These are phyloP conservation scores for Erysimum cheiri DNA, from an alignment of 441 rosid genomes.

Conservation along the genomic window DNA sequence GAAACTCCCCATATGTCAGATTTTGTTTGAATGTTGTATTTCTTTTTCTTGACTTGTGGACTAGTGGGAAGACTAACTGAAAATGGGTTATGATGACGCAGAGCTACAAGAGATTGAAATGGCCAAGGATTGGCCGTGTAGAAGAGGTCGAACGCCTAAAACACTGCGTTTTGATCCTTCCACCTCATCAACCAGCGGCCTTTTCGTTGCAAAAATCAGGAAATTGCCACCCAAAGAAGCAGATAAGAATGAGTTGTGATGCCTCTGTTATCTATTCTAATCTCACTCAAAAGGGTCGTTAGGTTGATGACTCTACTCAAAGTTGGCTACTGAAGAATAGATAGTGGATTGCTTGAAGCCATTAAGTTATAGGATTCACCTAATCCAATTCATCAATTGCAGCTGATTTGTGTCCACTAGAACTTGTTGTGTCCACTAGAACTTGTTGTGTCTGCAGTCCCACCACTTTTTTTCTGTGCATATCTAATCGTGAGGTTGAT, in stretches of 20 bases:
- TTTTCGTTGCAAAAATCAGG: slow-evolving; percentile 77
- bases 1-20: background rate
- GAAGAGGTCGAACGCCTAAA: slow-evolving; percentile 68
- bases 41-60: background rate
- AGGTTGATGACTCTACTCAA: slow-evolving; percentile 16
- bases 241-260: slow-evolving; percentile 28
- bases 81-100: slow-evolving; percentile 43
- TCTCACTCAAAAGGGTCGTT: slow-evolving; percentile 7
- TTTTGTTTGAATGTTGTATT: slow-evolving; percentile 6
- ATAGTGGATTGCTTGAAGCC: slow-evolving; percentile 21
- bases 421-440: no score
- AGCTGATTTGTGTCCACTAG: slow-evolving; percentile 25
- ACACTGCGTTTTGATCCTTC: slow-evolving; percentile 83
- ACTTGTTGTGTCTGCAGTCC: slow-evolving; percentile 8
- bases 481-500: slow-evolving; percentile 13
- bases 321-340: slow-evolving; percentile 21
- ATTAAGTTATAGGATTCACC: slow-evolving; percentile 22
- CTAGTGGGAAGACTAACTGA: slow-evolving; percentile 22
- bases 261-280: slow-evolving; percentile 8
- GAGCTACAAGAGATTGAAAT: slow-evolving; percentile 70
- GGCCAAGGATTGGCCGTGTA: slow-evolving; percentile 82
- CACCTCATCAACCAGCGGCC: slow-evolving; percentile 90
- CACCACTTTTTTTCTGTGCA: background rate
- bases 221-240: slow-evolving; percentile 45
- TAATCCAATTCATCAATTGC: slow-evolving; percentile 12